These are phyloP conservation scores for Phytopythium montanum DNA, from an alignment of 352 stramenopile species.

Conservation along the genomic window DNA sequence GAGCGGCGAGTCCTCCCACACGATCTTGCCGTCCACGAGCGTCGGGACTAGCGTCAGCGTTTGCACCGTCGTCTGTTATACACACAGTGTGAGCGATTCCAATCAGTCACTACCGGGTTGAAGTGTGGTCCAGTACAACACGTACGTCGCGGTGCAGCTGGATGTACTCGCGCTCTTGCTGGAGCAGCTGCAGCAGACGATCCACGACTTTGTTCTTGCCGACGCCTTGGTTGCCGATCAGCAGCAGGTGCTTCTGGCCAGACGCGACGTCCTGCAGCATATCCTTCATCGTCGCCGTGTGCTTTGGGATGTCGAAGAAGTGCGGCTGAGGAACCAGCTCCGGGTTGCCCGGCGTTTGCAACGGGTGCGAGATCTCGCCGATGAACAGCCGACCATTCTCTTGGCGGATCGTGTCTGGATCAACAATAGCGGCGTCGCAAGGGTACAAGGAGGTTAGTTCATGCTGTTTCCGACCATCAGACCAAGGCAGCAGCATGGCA, in stretches of 20 bases:
- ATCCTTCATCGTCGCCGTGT: constrained; percentile 83
- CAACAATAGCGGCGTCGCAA: background rate
- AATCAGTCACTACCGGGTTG: background rate
- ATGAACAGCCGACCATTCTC: constrained; percentile 46
- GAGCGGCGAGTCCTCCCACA: constrained; percentile 94
- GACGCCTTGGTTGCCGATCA: constrained; percentile 95
- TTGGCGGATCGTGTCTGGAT: constrained; percentile 36
- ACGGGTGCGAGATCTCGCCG: constrained; percentile 55
- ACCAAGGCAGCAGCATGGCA: no score
- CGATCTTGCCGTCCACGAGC: constrained; percentile 84
- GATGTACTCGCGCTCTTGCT: constrained; percentile 95
- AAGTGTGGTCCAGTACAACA: background rate
- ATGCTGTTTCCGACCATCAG: no score
- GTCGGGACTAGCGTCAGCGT: constrained; percentile 90
- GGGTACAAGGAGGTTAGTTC: background rate
- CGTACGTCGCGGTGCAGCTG: constrained; percentile 95
- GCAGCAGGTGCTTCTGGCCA: constrained; percentile 88
- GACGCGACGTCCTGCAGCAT: constrained; percentile 82
- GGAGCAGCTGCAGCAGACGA: constrained; percentile 82
- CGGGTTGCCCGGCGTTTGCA: constrained; percentile 41
- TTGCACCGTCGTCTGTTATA: constrained; percentile 88
- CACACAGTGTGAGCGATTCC: background rate
- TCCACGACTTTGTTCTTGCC: constrained; percentile 96
- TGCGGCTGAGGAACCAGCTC: constrained; percentile 87
- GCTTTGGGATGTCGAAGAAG: constrained; percentile 90